Evolutionary conservation across 768 basidiomycete genomes (phyloP), one percentile per base, ranked within the genome.

Genomic region (Termitomyces sp.): DNA sequence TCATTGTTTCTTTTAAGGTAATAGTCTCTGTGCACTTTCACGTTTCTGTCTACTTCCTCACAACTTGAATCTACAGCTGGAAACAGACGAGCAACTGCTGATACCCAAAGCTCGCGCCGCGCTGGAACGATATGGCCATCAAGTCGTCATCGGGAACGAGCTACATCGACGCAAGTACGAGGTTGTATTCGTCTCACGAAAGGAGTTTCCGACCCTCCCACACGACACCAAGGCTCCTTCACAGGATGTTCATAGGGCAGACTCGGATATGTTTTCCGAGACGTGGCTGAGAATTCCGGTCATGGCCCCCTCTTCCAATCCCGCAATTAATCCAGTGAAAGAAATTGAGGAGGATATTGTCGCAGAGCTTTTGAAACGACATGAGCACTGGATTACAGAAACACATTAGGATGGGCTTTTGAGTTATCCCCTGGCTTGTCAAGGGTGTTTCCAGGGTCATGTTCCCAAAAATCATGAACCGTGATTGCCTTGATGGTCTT

Each of bases 261-360:
- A 38, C 30, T 43, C 59, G 7, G 52, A 56, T 48, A 64, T 60
- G 13, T 88, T 83, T 60, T 68, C 72, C 20, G 84, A 88, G 62
- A 74, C 73, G 3, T 89, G 88, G 87, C 71, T 92, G 16, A 79
- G 82, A 43, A 87, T 90, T 45, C 79, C 83, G 55, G 62, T 75
- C 26, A 62, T 72, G 11, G 67, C 71, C 16, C 55, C 69, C 40
- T 64, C 73, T 1, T 68, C 72, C 11, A 65, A 71, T 1, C 74
- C 74, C 8, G 72, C 69, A 1, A 59, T 60, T 16, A 65, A 62
- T 35, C 65, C 71, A 16, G 73, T 73, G 33, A 86, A 86, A 59
- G 96, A 99, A 73, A 98, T 99, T 38, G 96, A 99, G 70, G 90
- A 95, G 66, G 85, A 93, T 55, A 98, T 98, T 60, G 76, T 98